A percentile compares a stretch with the other conserved stretches of the same genome.
Evolutionary conservation across 495 filamentous ascomycete genomes (phyloP).

Genomic region (Stereocaulon alpinum): DNA sequence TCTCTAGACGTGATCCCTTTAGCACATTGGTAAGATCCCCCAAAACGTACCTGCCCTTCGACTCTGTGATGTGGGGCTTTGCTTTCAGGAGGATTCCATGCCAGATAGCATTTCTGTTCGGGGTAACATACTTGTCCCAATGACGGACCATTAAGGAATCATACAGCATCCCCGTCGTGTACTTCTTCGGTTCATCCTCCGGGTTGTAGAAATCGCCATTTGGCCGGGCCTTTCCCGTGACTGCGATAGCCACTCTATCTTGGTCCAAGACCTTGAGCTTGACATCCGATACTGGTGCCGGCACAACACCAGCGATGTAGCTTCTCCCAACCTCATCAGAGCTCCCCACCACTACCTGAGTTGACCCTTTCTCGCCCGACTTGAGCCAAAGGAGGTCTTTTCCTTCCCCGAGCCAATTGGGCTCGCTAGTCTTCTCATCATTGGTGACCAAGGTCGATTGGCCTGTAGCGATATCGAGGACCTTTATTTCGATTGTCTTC

Average conservation of each 20-base stretch:
- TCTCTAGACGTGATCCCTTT: conserved; percentile 33
- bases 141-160: conserved; percentile 49
- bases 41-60: conserved; percentile 35
- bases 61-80: conserved; percentile 29
- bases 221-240: conserved; percentile 48
- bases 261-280: conserved; percentile 54
- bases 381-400: conserved; percentile 59
- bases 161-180: conserved; percentile 44
- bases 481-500: conserved; percentile 61
- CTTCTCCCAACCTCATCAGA: conserved; percentile 44
- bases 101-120: conserved; percentile 63
- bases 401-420: conserved; percentile 61
- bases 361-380: conserved; percentile 53
- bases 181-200: conserved; percentile 42
- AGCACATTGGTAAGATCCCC: conserved; percentile 42
- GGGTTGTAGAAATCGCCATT: conserved; percentile 49
- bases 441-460: conserved; percentile 56
- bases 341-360: conserved; percentile 50
- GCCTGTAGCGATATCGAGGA: conserved; percentile 61
- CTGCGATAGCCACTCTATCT: conserved; percentile 58
- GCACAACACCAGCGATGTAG: conserved; percentile 53
- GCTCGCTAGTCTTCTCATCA: conserved; percentile 52
- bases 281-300: conserved; percentile 61
- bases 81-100: conserved; percentile 52
- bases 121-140: conserved; percentile 50